A percentile compares a stretch with the other conserved stretches of the same genome.
Evolutionary conservation across 208 protist species (phyloP).

Genomic region (Leishmania arabica): DNA sequence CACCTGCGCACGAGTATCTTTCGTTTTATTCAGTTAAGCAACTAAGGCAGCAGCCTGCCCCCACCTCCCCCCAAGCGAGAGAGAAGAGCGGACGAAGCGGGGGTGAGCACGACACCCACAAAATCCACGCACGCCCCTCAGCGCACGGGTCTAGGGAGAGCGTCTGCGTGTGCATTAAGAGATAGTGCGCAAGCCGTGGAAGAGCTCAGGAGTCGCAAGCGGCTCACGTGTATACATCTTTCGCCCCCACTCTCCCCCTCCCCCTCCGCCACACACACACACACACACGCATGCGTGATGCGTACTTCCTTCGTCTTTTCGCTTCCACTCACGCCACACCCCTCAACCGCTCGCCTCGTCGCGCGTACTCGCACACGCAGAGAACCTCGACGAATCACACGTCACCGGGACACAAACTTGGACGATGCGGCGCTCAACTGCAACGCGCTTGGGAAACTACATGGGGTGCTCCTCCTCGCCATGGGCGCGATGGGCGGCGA

Average conservation of each 20-base stretch:
- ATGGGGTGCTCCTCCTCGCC: background rate
- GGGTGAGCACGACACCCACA: background rate
- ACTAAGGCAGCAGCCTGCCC: background rate
- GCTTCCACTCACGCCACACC: background rate
- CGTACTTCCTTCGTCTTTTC: background rate
- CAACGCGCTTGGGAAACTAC: background rate
- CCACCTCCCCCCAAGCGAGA: background rate
- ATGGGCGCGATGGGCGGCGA: constrained; percentile 1
- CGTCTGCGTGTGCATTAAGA: background rate
- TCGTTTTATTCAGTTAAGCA: constrained; percentile 1
- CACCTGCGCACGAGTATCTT: background rate
- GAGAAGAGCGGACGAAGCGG: background rate
- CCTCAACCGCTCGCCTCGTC: background rate
- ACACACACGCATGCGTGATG: background rate
- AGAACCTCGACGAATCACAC: background rate
- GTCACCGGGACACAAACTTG: too few species aligned
- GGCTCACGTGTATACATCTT: background rate
- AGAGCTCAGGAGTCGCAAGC: background rate
- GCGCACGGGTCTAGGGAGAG: background rate
- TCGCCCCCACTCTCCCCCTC: background rate
- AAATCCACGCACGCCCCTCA: background rate
- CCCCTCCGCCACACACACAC: background rate
- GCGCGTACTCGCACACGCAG: background rate
- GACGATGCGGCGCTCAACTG: background rate
- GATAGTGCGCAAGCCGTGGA: background rate